These are phyloP conservation scores for Sindora glabra DNA, from an alignment of 306 rosid species.

Conservation along the genomic window DNA sequence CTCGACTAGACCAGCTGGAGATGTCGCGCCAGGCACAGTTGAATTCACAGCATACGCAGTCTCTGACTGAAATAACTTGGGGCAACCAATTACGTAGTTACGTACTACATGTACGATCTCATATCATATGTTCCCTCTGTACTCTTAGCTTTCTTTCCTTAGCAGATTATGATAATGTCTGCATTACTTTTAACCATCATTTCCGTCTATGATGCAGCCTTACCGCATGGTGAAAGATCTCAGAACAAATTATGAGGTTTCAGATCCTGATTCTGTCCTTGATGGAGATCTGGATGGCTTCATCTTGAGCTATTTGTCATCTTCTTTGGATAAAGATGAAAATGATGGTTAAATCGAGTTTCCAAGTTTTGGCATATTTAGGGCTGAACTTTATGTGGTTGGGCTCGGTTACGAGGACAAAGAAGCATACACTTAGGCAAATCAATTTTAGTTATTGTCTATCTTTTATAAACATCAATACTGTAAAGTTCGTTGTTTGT, in stretches of 20 bases:
- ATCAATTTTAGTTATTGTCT: too few relatives aligned
- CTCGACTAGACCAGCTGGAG: slow-evolving; percentile 85
- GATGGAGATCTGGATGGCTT: slow-evolving; percentile 87
- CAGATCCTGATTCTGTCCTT: slow-evolving; percentile 84
- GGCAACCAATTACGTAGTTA: slow-evolving; percentile 95
- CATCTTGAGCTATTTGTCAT: slow-evolving; percentile 75
- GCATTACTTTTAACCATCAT: slow-evolving; percentile 1
- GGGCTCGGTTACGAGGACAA: too few relatives aligned
- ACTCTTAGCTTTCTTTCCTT: neutral
- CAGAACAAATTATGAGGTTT: slow-evolving; percentile 85
- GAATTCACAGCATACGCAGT: slow-evolving; percentile 76
- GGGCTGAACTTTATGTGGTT: too few relatives aligned
- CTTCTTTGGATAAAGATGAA: slow-evolving; percentile 68
- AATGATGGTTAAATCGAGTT: slow-evolving; percentile 23
- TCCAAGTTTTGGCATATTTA: neutral
- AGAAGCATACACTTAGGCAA: too few relatives aligned
- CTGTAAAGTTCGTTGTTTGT: too few relatives aligned
- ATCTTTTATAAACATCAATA: too few relatives aligned
- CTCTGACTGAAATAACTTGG: slow-evolving; percentile 94
- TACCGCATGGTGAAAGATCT: slow-evolving; percentile 97
- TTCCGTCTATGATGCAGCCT: slow-evolving; percentile 52
- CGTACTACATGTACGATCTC: slow-evolving; percentile 73
- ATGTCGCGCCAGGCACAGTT: slow-evolving; percentile 85
- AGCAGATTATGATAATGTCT: neutral
- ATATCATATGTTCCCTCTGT: slow-evolving; percentile 4